These are phyloP conservation scores for Domatiomyces globalis DNA, from an alignment of 2,329 filamentous ascomycete species.

Conservation along the genomic window DNA sequence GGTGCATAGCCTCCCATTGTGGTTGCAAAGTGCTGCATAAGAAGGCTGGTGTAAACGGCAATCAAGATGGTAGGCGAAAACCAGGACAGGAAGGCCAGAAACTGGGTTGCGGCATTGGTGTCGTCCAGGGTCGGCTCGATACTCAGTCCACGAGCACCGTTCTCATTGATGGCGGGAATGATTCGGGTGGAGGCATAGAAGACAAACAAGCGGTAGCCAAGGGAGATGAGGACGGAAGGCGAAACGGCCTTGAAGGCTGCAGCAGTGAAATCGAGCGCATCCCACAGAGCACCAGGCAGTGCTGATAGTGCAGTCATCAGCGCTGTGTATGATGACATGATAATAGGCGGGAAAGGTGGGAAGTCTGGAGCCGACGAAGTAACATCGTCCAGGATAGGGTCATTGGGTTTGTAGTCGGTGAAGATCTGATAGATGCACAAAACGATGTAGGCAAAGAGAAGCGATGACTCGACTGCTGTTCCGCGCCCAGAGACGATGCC, in stretches of 20 bases:
- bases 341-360: slow-evolving; percentile 87
- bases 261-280: slow-evolving; percentile 70
- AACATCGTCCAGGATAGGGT: slow-evolving; percentile 37
- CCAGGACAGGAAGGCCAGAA: slow-evolving; percentile 76
- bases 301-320: slow-evolving; percentile 69
- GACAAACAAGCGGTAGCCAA: slow-evolving; percentile 84
- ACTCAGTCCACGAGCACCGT: slow-evolving; percentile 66
- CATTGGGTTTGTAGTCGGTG: slow-evolving; percentile 84
- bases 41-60: slow-evolving; percentile 84
- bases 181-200: slow-evolving; percentile 93
- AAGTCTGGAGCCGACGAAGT: slow-evolving; percentile 55
- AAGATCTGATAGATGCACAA: slow-evolving; percentile 99
- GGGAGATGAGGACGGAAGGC: slow-evolving; percentile 85
- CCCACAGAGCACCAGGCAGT: slow-evolving; percentile 70
- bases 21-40: slow-evolving; percentile 89
- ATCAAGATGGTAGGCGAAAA: slow-evolving; percentile 92
- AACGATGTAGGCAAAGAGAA: slow-evolving; percentile 95
- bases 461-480: slow-evolving; percentile 85
- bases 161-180: slow-evolving; percentile 81
- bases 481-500: slow-evolving; percentile 88
- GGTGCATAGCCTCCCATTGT: slow-evolving; percentile 40
- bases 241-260: slow-evolving; percentile 93
- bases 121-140: slow-evolving; percentile 79
- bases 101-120: slow-evolving; percentile 61
- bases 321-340: slow-evolving; percentile 96